Base-by-base conservation (phyloP, 192 early-diverging fungal species). In the Coemansia sp. region DNA sequence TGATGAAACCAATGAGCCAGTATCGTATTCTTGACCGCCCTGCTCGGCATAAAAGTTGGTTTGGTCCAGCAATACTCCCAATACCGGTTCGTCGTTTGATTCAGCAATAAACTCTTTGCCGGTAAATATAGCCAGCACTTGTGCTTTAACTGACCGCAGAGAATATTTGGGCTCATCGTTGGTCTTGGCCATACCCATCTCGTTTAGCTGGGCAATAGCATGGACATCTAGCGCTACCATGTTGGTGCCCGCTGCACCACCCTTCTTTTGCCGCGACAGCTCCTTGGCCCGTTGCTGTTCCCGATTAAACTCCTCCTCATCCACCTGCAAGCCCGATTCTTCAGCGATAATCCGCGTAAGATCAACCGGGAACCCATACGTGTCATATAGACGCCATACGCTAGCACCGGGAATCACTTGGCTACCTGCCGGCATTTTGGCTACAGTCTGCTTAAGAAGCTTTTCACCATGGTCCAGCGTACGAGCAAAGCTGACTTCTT, bases 1-100 rank as follows among this genome's bases (percentile, higher is more conserved):
- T n/a, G 89, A 71, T 11, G 91, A 85, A 40, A 90, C 82, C 48
- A 94, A 72, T 50, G 82, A 85, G 33, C 96, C 96, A 18, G 87
- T 89, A 65, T 98, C 96, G 70, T 87, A 93, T 65, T 88, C 85
- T 72, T 98, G 96, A 16, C 96, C 96, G 77, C 96, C 96, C 58
- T 87, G 86, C 78, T 97, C 96, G 19, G 96, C 94, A 61, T 98
- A 98, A 63, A 98, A 94, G 86, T 94, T 94, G 50, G 96, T 96
- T 61, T 87, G 82, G 81, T 98, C 94, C 55, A 96, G 83, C 21
- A 98, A 67, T 21, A 98, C 82, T 45, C 96, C 96, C 59, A 97
- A 89, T 6, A 80, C 76, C 41, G 84, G 76, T 49, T 81, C 80
- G n/a, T 77, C 67, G 1, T 81, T 77, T 7, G 84, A 78, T 42